These are phyloP conservation scores for Lyophyllum atratum DNA, from an alignment of 768 basidiomycete species.

Conservation along the genomic window DNA sequence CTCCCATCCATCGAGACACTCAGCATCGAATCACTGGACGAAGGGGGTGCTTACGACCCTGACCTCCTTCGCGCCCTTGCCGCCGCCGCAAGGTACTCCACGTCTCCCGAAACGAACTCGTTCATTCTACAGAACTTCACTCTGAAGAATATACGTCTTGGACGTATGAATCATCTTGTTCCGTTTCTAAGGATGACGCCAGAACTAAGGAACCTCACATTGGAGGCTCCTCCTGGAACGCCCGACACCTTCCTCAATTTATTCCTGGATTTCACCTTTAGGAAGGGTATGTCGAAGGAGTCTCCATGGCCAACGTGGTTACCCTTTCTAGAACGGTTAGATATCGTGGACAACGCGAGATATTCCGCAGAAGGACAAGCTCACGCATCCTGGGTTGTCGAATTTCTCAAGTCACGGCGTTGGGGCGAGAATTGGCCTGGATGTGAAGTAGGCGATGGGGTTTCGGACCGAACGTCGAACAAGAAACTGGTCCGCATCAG, in stretches of 20 bases:
- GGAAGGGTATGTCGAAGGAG: not conserved
- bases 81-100: not conserved
- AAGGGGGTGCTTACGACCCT: not conserved
- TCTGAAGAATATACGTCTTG: not conserved
- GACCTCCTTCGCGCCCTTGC: not conserved
- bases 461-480: too few relatives aligned
- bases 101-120: not conserved
- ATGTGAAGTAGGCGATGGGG: not conserved
- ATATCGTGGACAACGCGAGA: not conserved
- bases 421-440: not conserved
- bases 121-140: not conserved
- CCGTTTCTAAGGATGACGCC: not conserved
- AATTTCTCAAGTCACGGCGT: not conserved
- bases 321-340: not conserved
- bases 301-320: not conserved
- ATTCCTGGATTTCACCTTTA: not conserved
- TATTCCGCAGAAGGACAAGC: not conserved
- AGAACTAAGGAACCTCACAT: not conserved
- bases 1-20: too few relatives aligned
- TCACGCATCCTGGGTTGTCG: not conserved
- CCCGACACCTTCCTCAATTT: not conserved
- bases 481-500: too few relatives aligned
- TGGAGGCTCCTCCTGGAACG: not conserved
- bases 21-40: too few relatives aligned
- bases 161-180: not conserved